phyloP scores from a whole-genome alignment of 2,329 filamentous ascomycete genomes.

The Neonectria ditissima region DNA sequence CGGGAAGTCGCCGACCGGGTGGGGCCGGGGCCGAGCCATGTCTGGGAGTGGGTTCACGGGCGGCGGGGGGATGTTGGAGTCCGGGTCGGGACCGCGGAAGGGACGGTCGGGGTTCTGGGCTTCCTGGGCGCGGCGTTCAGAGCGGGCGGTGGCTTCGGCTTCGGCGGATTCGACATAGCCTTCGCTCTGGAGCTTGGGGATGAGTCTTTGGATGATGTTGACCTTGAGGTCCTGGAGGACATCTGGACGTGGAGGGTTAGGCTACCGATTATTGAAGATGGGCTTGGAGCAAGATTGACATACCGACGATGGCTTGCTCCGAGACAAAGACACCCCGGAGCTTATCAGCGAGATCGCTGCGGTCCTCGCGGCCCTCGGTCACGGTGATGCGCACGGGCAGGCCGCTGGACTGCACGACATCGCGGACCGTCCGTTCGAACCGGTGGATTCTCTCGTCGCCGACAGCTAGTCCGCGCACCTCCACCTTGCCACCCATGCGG shows the following conservation, averaged over 20 bases:
- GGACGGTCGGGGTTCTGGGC: conserved; percentile 50
- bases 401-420: conserved; percentile 74
- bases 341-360: conserved; percentile 60
- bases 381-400: conserved; percentile 69
- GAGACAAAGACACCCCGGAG: conserved; percentile 79
- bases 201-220: conserved; percentile 85
- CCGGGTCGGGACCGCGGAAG: conserved; percentile 63
- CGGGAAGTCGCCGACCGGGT: conserved; percentile 78
- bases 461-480: conserved; percentile 82
- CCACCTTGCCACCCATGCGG: conserved; percentile 84
- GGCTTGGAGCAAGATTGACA: conserved; percentile 7
- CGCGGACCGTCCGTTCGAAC: conserved; percentile 77
- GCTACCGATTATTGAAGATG: not conserved
- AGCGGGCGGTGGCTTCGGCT: conserved; percentile 57
- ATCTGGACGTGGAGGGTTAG: conserved; percentile 53
- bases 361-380: conserved; percentile 60
- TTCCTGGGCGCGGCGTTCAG: conserved; percentile 55
- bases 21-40: conserved; percentile 67
- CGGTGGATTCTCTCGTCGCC: conserved; percentile 85
- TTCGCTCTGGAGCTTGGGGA: conserved; percentile 80
- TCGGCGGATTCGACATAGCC: conserved; percentile 76
- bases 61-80: conserved; percentile 71
- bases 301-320: conserved; percentile 69
- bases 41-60: conserved; percentile 73
- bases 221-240: conserved; percentile 79